Conservation (phyloP, 371 early-diverging fungal genomes). For the Nematocida sp. region DNA sequence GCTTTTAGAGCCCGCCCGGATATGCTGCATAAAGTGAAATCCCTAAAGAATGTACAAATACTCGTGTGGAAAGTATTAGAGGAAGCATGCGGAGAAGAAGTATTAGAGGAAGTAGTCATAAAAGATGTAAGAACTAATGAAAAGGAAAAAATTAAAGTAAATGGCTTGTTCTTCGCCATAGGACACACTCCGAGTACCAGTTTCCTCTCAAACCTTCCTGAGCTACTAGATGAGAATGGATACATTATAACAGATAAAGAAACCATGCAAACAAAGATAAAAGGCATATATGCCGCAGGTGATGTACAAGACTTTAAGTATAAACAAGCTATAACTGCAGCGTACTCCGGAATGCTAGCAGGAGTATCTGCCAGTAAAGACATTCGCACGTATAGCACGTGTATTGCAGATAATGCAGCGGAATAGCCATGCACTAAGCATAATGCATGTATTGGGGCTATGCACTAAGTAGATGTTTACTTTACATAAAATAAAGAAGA, state of each 20-base stretch:
- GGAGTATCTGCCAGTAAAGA: constrained; percentile 38
- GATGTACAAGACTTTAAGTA: constrained; percentile 92
- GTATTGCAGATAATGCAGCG: no score
- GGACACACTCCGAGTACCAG: constrained; percentile 83
- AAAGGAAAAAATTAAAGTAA: constrained; percentile 70
- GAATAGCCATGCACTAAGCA: no score
- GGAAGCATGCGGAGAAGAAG: constrained; percentile 70
- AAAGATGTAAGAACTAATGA: constrained; percentile 65
- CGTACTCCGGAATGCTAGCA: constrained; percentile 67
- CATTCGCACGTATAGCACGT: no score
- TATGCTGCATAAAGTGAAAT: constrained; percentile 77
- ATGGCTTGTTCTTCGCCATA: constrained; percentile 94
- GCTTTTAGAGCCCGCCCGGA: constrained; percentile 87
- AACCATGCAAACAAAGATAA: constrained; percentile 72
- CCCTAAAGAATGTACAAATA: constrained; percentile 80
- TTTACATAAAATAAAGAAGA: no score
- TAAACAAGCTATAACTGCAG: constrained; percentile 76
- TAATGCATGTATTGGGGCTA: no score
- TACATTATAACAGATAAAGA: constrained; percentile 76
- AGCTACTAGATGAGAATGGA: constrained; percentile 72
- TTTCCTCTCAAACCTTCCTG: constrained; percentile 67
- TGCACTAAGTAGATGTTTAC: no score
- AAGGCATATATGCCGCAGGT: constrained; percentile 90
- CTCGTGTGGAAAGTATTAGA: constrained; percentile 79
- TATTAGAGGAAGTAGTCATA: constrained; percentile 50